Percentiles rank a stretch among this genome's conserved stretches.
phyloP scores from a whole-genome alignment of 2,329 filamentous ascomycete species.

The Aspergillus tubingensis region DNA sequence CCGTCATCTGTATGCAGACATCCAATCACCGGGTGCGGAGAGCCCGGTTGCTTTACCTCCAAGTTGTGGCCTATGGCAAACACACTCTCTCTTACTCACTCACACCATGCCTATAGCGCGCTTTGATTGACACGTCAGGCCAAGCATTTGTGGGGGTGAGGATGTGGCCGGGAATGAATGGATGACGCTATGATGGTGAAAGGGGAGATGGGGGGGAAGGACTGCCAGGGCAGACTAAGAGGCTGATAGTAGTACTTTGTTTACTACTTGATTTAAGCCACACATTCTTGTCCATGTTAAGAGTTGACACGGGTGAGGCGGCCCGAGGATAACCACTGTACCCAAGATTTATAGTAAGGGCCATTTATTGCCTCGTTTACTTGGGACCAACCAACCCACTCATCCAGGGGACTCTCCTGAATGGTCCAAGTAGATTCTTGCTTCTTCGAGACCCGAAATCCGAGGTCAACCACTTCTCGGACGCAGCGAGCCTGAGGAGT shows the following conservation, averaged over 20 bases:
- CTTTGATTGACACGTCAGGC: slow-evolving; percentile 7
- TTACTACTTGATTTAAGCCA: no score
- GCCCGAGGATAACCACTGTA: not conserved
- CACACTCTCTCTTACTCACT: not conserved
- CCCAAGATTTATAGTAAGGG: not conserved
- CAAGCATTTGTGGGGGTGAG: not conserved
- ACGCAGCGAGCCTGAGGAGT: not conserved
- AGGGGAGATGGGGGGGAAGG: not conserved
- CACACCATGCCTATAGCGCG: not conserved
- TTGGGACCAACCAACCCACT: no score
- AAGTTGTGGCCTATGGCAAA: not conserved
- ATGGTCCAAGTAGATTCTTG: not conserved
- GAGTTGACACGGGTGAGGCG: not conserved
- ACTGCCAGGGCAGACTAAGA: not conserved
- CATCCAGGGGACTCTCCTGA: not conserved
- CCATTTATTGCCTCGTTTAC: no score
- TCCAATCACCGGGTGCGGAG: slow-evolving; percentile 5
- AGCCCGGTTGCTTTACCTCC: not conserved
- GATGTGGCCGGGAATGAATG: not conserved
- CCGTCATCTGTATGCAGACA: slow-evolving; percentile 2
- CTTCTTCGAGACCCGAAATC: not conserved
- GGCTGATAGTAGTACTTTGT: not conserved
- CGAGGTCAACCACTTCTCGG: not conserved
- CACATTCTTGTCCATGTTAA: no score
- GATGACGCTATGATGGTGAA: not conserved